Percentiles rank a stretch among this genome's conserved stretches.
Conservation (phyloP, 2,329 filamentous ascomycete genomes). For the Fusarium sp. region DNA sequence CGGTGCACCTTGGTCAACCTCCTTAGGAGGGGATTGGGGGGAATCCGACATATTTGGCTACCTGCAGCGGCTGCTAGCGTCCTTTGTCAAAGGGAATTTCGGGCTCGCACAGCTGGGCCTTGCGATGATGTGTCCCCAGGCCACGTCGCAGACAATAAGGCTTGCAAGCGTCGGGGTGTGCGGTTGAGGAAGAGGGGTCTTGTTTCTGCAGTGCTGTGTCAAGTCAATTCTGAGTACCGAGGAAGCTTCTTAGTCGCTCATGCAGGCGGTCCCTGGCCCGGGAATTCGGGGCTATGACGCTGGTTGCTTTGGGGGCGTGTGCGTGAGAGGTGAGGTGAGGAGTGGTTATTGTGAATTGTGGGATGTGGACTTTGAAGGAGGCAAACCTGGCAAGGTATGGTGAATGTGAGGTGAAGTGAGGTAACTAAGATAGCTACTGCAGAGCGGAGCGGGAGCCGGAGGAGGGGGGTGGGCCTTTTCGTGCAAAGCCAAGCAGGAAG, state of each 20-base stretch:
- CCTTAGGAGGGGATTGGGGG: conserved; percentile 89
- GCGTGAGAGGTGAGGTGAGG: conserved; percentile 34
- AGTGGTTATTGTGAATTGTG: conserved; percentile 39
- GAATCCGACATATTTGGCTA: conserved; percentile 92
- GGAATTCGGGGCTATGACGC: conserved; percentile 60
- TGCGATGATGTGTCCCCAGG: conserved; percentile 69
- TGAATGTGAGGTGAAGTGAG: conserved; percentile 23
- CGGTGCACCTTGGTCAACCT: conserved; percentile 92
- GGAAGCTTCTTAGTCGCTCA: conserved; percentile 46
- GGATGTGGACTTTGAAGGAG: conserved; percentile 18
- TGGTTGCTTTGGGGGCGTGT: conserved; percentile 44
- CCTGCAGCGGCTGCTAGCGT: conserved; percentile 72
- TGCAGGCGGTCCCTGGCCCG: conserved; percentile 51
- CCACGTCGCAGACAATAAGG: conserved; percentile 70
- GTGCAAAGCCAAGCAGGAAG: conserved; percentile 21
- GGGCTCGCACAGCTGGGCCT: conserved; percentile 66
- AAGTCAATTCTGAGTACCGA: conserved; percentile 61
- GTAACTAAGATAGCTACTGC: conserved; percentile 21
- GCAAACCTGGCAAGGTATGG: conserved; percentile 16
- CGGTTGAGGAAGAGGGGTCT: conserved; percentile 47
- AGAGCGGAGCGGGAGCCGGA: conserved; percentile 37
- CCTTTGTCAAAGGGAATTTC: conserved; percentile 65
- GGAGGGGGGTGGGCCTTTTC: conserved; percentile 42
- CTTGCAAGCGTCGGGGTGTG: conserved; percentile 60
- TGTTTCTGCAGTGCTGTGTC: conserved; percentile 66